Evolutionary conservation across 192 early-diverging fungal genomes (phyloP).

Genomic region (Umbelopsis sp.): DNA sequence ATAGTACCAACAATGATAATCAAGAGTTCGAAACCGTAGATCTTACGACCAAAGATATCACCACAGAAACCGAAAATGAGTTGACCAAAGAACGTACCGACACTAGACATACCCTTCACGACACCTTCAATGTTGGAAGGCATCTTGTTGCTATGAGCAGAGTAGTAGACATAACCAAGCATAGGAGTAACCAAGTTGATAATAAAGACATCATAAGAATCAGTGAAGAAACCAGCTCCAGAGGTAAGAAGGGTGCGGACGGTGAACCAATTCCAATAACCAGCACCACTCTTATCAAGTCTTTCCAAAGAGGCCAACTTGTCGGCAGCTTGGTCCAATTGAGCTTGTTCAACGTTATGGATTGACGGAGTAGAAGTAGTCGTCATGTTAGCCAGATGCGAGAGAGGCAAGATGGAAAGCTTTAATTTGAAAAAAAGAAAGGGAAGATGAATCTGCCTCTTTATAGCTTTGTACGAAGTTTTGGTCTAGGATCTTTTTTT

Average conservation of each 20-base stretch:
- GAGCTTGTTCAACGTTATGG: neutral
- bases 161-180: constrained; percentile 72
- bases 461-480: neutral
- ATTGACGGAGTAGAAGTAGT: neutral
- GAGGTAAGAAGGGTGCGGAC: constrained; percentile 67
- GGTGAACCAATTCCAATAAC: constrained; percentile 60
- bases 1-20: constrained; percentile 89
- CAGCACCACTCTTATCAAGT: constrained; percentile 29
- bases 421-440: neutral
- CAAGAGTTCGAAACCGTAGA: constrained; percentile 88
- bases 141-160: constrained; percentile 51
- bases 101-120: constrained; percentile 79
- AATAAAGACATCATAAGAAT: constrained; percentile 96
- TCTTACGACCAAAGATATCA: constrained; percentile 83
- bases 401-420: neutral
- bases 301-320: constrained; percentile 29
- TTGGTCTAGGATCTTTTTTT: neutral
- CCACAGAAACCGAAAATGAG: constrained; percentile 81
- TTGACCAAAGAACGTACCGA: constrained; percentile 89
- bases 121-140: constrained; percentile 74
- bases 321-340: constrained; percentile 24
- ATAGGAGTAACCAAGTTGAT: constrained; percentile 93
- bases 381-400: neutral
- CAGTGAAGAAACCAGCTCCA: constrained; percentile 85
- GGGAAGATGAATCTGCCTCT: neutral